Evolutionary conservation across 208 protist species (phyloP).

Genomic region (Leptomonas pyrrhocoris): DNA sequence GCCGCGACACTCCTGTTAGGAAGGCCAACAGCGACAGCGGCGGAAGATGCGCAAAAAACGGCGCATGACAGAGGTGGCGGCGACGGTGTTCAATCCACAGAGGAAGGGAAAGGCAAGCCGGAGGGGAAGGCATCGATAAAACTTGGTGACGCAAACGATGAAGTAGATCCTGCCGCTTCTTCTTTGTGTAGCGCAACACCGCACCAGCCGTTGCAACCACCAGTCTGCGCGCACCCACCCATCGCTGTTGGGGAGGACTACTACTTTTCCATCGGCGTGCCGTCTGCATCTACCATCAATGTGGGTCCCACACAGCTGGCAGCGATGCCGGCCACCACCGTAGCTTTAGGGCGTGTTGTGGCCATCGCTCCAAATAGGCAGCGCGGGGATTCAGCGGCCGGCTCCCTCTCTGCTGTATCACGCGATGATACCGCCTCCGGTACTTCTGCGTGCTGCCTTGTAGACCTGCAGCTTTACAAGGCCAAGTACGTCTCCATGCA

Average conservation of each 20-base stretch:
- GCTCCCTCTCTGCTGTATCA: no score
- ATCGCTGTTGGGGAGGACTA: constrained; percentile 67
- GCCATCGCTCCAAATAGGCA: constrained; percentile 12
- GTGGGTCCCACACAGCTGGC: background rate
- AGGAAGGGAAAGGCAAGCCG: no score
- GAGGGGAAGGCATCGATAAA: no score
- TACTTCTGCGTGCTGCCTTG: constrained; percentile 9
- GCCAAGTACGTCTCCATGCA: constrained; percentile 39
- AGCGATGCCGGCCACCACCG: constrained; percentile 12
- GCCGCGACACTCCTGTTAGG: background rate
- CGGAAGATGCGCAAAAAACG: no score
- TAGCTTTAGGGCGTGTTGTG: constrained; percentile 59
- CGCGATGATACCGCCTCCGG: background rate
- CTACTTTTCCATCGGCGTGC: constrained; percentile 46
- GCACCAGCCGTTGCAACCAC: background rate
- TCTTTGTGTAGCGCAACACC: background rate
- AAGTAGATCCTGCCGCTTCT: background rate
- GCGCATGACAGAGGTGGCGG: no score
- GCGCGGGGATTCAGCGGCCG: no score
- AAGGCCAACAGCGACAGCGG: no score
- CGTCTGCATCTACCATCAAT: background rate
- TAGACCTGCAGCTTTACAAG: constrained; percentile 61
- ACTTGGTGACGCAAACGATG: no score
- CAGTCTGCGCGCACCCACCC: constrained; percentile 13
- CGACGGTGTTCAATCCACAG: no score